Evolutionary conservation across 2,329 filamentous ascomycete species (phyloP).

Genomic region (Colletotrichum sp.): DNA sequence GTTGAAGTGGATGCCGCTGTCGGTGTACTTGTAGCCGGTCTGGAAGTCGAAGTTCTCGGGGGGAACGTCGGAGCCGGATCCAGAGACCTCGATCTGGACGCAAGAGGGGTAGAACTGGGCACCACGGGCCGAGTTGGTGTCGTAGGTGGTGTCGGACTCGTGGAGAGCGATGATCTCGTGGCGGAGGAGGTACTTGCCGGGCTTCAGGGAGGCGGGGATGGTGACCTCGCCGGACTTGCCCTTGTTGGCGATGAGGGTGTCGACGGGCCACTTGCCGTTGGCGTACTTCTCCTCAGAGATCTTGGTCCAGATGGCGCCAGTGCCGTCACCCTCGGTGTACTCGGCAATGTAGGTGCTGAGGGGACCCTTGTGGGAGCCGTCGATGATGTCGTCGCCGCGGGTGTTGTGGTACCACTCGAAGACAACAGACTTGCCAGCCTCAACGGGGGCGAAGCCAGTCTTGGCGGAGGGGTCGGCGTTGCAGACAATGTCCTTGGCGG

Average conservation of each 20-base stretch:
- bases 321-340: slow-evolving; percentile 45
- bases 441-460: slow-evolving; percentile 44
- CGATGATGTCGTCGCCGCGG: slow-evolving; percentile 58
- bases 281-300: slow-evolving; percentile 40
- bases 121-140: slow-evolving; percentile 39
- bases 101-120: slow-evolving; percentile 63
- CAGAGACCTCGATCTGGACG: slow-evolving; percentile 65
- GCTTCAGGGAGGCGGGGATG: slow-evolving; percentile 48
- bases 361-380: slow-evolving; percentile 56
- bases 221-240: slow-evolving; percentile 51
- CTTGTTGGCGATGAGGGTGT: slow-evolving; percentile 52
- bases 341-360: slow-evolving; percentile 57
- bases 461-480: slow-evolving; percentile 43
- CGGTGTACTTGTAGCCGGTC: slow-evolving; percentile 60
- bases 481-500: slow-evolving; percentile 45
- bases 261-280: slow-evolving; percentile 47
- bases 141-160: slow-evolving; percentile 41
- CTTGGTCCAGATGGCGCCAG: slow-evolving; percentile 57
- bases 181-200: slow-evolving; percentile 59
- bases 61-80: slow-evolving; percentile 53
- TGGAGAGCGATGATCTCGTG: slow-evolving; percentile 62
- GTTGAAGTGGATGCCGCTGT: slow-evolving; percentile 64
- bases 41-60: slow-evolving; percentile 49
- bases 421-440: slow-evolving; percentile 51
- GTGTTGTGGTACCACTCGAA: slow-evolving; percentile 58